Evolutionary conservation across 768 basidiomycete species (phyloP), one percentile per base, ranked within the genome.

Genomic region (Cubamyces lactineus): DNA sequence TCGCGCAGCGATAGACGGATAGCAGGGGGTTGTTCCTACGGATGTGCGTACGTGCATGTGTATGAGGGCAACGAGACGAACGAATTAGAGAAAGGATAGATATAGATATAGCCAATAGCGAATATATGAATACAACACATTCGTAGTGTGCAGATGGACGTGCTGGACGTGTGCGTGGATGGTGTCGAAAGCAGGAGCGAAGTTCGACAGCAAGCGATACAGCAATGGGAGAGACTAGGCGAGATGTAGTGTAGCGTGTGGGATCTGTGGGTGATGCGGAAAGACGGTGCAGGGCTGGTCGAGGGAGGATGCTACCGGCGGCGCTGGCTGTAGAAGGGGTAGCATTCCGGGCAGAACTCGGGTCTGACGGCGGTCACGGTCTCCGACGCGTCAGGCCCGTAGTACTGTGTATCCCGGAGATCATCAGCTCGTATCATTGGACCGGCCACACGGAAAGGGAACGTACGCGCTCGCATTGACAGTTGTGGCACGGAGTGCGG

Each of bases 321-420:
- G 40, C 58, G 53, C 54, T 66, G 66, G 59, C 48, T 43, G 65
- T 59, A 77, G 69, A 67, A 72, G 45, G 72, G 69, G 53, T 66
- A 65, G 63, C 75, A 77, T 45, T 69, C 63, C 46, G 67, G 61
- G 65, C 75, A 77, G 54, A 74, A 76, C 0, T 83, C 83, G 57
- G 75, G 70, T 2, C 81, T 85, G 49, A 74, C 73, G 23, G 74
- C 68, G 0, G 82, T 83, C 61, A 89, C 79, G 3, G 77, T 84
- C 72, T 93, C 89, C 56, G 79, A 81, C 45, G 75, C 75, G 67
- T 92, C 91, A 1, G 91, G 91, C 21, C 88, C 89, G 66, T 81
- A 79, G 70, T 86, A 90, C 91, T 91, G 68, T 28, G n/a, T n/a
- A 61, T 60, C 30, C 3, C 28, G 4, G n/a, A 28, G 42, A 17